Conservation (phyloP, 2,329 filamentous ascomycete genomes). For the Verticillium tricorpus region DNA sequence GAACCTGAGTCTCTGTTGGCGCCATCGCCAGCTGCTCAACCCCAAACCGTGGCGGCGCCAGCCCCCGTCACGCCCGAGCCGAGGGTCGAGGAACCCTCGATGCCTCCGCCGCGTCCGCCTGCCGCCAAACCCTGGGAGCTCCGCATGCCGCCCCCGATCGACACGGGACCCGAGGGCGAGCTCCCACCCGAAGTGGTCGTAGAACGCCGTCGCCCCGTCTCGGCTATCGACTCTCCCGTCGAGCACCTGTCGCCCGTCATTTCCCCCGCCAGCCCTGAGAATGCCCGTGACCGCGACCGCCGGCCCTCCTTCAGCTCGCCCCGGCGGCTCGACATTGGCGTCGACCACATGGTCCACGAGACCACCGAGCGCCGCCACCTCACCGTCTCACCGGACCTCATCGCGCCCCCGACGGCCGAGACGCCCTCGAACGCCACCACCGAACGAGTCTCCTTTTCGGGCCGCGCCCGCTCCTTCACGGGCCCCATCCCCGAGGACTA, state of each 20-base stretch:
- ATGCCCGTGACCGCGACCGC: background rate
- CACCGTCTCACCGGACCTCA: background rate
- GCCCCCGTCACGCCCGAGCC: background rate
- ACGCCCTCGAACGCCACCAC: background rate
- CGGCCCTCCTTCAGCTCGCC: background rate
- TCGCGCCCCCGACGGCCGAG: background rate
- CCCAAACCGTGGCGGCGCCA: background rate
- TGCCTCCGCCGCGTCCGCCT: slow-evolving; percentile 6
- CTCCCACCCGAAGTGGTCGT: background rate
- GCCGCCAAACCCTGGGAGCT: slow-evolving; percentile 11
- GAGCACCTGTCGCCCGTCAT: slow-evolving; percentile 3
- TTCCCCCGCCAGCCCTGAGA: slow-evolving; percentile 1
- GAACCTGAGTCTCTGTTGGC: background rate
- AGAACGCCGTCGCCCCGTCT: slow-evolving; percentile 8
- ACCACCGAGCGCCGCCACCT: background rate
- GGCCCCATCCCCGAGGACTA: slow-evolving; percentile 6
- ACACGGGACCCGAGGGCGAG: background rate
- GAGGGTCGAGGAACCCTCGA: slow-evolving; percentile 4
- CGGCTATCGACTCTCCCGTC: slow-evolving; percentile 7
- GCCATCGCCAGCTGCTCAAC: background rate
- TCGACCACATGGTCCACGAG: slow-evolving; percentile 4
- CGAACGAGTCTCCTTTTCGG: slow-evolving; percentile 1
- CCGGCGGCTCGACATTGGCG: slow-evolving; percentile 3
- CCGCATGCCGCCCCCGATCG: background rate
- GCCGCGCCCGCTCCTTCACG: background rate